phyloP scores from a whole-genome alignment of 2,329 filamentous ascomycete species.

The Trichoderma atrobrunneum region DNA sequence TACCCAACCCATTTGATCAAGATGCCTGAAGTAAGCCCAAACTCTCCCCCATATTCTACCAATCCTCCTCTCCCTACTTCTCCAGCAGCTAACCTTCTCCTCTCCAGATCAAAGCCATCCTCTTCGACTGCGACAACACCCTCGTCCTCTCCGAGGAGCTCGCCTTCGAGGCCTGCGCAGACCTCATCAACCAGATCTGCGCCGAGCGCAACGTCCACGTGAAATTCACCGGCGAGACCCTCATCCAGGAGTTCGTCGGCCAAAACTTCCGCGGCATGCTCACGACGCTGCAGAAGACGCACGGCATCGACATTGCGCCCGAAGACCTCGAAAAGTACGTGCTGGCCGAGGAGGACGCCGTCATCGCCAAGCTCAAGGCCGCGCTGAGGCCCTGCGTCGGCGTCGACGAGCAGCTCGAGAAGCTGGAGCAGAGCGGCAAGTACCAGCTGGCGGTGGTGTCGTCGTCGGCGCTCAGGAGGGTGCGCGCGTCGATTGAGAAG shows the following conservation, averaged over 20 bases:
- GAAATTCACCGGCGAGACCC: constrained; percentile 72
- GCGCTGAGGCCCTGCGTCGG: constrained; percentile 67
- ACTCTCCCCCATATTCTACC: background rate
- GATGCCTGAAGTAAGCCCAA: constrained; percentile 34
- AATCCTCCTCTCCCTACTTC: background rate
- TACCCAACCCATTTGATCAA: constrained; percentile 23
- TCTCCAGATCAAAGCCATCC: constrained; percentile 60
- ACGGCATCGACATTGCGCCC: constrained; percentile 65
- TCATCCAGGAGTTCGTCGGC: constrained; percentile 85
- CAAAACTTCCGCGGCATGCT: constrained; percentile 96
- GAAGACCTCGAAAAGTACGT: constrained; percentile 75
- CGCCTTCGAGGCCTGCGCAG: constrained; percentile 87
- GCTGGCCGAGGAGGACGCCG: constrained; percentile 72
- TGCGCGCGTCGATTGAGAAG: constrained; percentile 74
- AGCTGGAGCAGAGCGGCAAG: constrained; percentile 57
- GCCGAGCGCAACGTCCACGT: constrained; percentile 59
- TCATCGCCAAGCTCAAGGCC: constrained; percentile 74
- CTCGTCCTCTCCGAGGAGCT: constrained; percentile 88
- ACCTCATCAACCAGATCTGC: constrained; percentile 84
- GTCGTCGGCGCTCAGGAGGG: constrained; percentile 73
- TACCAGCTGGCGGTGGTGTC: constrained; percentile 79
- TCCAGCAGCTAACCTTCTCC: background rate
- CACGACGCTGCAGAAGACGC: constrained; percentile 68
- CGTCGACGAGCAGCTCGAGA: constrained; percentile 64
- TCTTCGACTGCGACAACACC: constrained; percentile 86